Evolutionary conservation across 1,139 yeast genomes (phyloP).

Genomic region (Protomyces pachydermus): DNA sequence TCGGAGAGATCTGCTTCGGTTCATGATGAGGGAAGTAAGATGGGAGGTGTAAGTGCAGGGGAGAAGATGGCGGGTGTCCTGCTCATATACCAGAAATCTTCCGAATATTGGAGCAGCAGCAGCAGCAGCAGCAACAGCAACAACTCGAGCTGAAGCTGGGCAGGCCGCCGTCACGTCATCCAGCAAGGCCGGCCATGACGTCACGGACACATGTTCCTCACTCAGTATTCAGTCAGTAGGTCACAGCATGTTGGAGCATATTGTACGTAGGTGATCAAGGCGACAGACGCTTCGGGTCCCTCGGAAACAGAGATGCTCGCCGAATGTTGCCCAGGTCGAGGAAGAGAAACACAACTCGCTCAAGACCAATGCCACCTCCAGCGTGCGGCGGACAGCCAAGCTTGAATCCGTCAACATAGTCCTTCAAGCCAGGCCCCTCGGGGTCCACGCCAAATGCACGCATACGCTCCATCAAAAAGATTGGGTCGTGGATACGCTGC

Average conservation of each 20-base stretch:
- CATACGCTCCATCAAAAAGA: constrained; percentile 74
- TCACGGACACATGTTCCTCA: no score
- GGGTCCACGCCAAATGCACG: constrained; percentile 77
- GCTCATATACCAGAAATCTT: no score
- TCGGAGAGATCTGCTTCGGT: constrained; percentile 24
- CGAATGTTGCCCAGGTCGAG: constrained; percentile 93
- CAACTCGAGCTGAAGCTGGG: no score
- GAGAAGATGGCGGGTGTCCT: no score
- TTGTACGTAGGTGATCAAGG: constrained; percentile 44
- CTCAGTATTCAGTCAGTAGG: no score
- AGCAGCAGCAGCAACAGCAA: no score
- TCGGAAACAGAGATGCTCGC: constrained; percentile 96
- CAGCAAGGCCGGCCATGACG: no score
- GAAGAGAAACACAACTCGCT: constrained; percentile 97
- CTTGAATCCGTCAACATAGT: constrained; percentile 84
- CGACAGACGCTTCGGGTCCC: constrained; percentile 92
- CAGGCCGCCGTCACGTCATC: no score
- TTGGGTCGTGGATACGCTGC: constrained; percentile 96
- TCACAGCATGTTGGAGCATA: no score
- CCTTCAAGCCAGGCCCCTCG: constrained; percentile 70
- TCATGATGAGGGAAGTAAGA: background rate
- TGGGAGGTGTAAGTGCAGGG: no score
- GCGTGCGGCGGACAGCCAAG: constrained; percentile 99
- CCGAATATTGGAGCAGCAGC: no score
- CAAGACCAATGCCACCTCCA: constrained; percentile 99